These are phyloP conservation scores for Pseudocercospora fuligena DNA, from an alignment of 2,329 filamentous ascomycete species.

Conservation along the genomic window DNA sequence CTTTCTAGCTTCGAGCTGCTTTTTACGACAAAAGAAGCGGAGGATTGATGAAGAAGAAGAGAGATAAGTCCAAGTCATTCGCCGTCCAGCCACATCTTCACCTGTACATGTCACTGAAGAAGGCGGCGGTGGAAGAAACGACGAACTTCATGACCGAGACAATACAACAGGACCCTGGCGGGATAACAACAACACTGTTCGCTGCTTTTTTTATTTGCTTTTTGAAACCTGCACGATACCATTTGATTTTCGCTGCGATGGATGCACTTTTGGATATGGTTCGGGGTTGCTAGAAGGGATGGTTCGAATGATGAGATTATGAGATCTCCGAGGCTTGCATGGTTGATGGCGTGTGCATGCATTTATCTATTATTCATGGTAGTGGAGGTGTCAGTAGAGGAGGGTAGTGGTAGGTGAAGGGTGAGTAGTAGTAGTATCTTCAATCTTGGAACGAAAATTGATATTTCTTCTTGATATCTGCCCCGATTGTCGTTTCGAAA, in stretches of 20 bases:
- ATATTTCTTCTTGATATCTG: no score
- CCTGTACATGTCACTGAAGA: background rate
- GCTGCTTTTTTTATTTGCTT: conserved; percentile 1
- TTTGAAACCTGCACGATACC: background rate
- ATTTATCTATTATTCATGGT: background rate
- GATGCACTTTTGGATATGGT: conserved; percentile 1
- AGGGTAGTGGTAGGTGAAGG: no score
- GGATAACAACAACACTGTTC: background rate
- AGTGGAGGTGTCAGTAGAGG: background rate
- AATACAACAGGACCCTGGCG: background rate
- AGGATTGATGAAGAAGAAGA: conserved; percentile 7
- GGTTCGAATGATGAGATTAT: background rate
- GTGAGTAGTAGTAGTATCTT: no score
- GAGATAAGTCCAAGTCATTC: no score
- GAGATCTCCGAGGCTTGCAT: background rate
- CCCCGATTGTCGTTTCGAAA: no score
- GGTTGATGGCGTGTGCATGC: background rate
- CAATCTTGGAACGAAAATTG: no score
- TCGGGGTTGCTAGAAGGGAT: no score
- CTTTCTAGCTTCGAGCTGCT: background rate
- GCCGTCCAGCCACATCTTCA: no score
- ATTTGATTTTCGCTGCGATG: conserved; percentile 2
- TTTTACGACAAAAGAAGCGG: background rate
- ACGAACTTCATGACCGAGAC: background rate
- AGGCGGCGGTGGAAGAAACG: background rate